A percentile compares a stretch with the other conserved stretches of the same genome.
Conservation (phyloP, 495 filamentous ascomycete species). For the Usnea hakonensis region DNA sequence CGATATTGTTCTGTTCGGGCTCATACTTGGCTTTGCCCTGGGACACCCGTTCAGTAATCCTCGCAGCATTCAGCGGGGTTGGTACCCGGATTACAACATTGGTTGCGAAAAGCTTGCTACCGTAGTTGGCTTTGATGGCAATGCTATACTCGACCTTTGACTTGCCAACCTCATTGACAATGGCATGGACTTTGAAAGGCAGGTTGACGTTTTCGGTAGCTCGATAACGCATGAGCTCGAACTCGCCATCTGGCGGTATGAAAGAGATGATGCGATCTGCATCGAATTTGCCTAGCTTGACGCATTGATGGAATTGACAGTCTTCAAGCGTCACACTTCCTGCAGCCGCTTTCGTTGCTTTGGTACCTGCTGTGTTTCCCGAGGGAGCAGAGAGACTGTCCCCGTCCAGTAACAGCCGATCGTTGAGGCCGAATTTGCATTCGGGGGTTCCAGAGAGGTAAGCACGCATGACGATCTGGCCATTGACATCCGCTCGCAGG, state of each 20-base stretch:
- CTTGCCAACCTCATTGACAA: conserved; percentile 93
- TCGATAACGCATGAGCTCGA: conserved; percentile 98
- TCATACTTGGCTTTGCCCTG: conserved; percentile 99
- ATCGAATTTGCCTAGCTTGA: conserved; percentile 95
- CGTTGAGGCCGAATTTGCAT: conserved; percentile 99
- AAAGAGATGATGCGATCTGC: conserved; percentile 97
- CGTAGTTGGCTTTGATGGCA: conserved; percentile 93
- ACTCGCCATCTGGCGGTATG: conserved; percentile 95
- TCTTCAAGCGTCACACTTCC: conserved; percentile 95
- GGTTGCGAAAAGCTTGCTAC: conserved; percentile 90
- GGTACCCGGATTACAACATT: conserved; percentile 96
- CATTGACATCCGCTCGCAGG: conserved; percentile 92
- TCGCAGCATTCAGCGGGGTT: conserved; percentile 92
- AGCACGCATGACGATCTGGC: conserved; percentile 97
- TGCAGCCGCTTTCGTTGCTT: conserved; percentile 89
- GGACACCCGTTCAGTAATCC: conserved; percentile 84
- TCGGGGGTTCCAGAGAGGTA: conserved; percentile 95
- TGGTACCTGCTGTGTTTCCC: conserved; percentile 64
- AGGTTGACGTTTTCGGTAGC: conserved; percentile 99
- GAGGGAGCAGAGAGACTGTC: conserved; percentile 58
- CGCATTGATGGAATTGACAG: conserved; percentile 99
- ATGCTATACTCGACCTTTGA: conserved; percentile 99
- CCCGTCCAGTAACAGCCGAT: conserved; percentile 83
- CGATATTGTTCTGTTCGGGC: conserved; percentile 93
- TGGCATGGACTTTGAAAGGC: conserved; percentile 97